These are phyloP conservation scores for Sporothrix globosa DNA, from an alignment of 2,329 filamentous ascomycete genomes.

Conservation along the genomic window DNA sequence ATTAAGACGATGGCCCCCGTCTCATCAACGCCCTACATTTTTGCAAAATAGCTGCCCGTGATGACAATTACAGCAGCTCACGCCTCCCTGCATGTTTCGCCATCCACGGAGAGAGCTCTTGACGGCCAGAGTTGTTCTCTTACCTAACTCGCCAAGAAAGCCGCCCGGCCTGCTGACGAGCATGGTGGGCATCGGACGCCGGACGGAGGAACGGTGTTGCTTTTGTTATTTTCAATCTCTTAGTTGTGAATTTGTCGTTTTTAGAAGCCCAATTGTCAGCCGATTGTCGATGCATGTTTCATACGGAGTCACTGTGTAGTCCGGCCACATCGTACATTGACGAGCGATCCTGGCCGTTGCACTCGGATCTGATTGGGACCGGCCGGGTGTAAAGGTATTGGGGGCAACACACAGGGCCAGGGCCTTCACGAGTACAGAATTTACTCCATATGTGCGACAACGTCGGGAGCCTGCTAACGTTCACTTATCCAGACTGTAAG, in stretches of 20 bases:
- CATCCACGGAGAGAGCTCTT: conserved; percentile 10
- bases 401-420: too few species aligned
- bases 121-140: not conserved
- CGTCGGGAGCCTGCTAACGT: too few species aligned
- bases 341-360: not conserved
- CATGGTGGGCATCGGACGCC: not conserved
- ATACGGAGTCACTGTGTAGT: not conserved
- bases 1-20: too few species aligned
- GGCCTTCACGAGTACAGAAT: too few species aligned
- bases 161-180: not conserved
- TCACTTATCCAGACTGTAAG: too few species aligned
- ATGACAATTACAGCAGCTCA: too few species aligned
- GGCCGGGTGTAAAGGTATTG: too few species aligned
- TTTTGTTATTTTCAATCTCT: not conserved
- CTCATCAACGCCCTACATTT: too few species aligned
- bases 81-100: not conserved
- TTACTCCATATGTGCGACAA: too few species aligned
- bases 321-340: not conserved
- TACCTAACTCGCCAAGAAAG: not conserved
- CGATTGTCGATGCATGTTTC: not conserved
- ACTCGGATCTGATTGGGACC: conserved; percentile 6
- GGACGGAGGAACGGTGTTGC: not conserved
- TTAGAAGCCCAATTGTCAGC: not conserved
- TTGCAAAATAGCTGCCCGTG: too few species aligned
- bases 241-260: not conserved